Evolutionary conservation across 1,284 basidiomycete species (phyloP), one percentile per base, ranked within the genome.

Genomic region (Moesziomyces sp.): DNA sequence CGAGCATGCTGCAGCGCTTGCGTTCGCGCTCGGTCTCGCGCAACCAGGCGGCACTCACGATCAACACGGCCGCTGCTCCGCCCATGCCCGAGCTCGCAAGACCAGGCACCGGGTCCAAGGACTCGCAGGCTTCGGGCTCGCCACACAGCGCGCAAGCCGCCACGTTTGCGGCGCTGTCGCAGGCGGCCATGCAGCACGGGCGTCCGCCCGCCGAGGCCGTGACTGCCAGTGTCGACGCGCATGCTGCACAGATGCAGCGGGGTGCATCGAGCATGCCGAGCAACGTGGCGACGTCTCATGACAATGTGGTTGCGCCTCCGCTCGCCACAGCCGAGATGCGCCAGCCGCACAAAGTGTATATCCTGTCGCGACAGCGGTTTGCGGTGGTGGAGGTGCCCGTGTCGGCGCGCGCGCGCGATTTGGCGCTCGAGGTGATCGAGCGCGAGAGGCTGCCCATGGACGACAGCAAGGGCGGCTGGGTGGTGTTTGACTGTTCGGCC

Each of bases 401-500:
- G 19, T 48, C 74, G 28, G 77, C 78, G 18, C 71, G 78, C 10
- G 78, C 76, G 4, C 60, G 77, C 14, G 80, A 80, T 26, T 48
- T 80, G 26, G 76, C 77, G 13, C 43, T 74, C 21, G 73, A 72
- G 30, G 66, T 74, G 18, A 57, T 79, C 21, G 72, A 77, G 46
- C 57, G 58, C 8, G 78, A 80, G 54, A 52, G 52, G 24, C 61
- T 80, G 44, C 73, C 74, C 10, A 55, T 63, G 48, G 77, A 78
- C 53, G 75, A 75, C 19, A 47, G 54, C 45, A 64, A 71, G 26
- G 74, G 80, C 11, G 81, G 66, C 26, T 83, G 82, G 80, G 80
- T 74, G 14, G 51, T 83, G 3, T 80, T 74, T 57, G 83, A 83
- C 52, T 79, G 80, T 26, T 75, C 74, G 16, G 52, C 76, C 1